A percentile compares a stretch with the other conserved stretches of the same genome.
phyloP scores from a whole-genome alignment of 441 rosid genomes.

The Erodium chrysanthum region DNA sequence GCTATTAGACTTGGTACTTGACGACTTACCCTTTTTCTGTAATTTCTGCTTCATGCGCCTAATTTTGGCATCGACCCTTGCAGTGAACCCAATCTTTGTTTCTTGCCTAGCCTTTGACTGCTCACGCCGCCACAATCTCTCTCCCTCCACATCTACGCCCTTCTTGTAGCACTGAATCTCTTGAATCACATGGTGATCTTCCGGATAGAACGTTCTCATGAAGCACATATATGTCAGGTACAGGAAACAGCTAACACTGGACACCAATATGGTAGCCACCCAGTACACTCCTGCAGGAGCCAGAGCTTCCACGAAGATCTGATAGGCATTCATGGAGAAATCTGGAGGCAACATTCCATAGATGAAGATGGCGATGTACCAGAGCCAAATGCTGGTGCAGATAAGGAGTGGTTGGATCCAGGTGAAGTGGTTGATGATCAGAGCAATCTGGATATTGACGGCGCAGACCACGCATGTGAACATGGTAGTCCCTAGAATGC shows the following conservation, averaged over 20 bases:
- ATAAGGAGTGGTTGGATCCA: slow-evolving; percentile 93
- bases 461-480: slow-evolving; percentile 91
- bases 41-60: slow-evolving; percentile 1
- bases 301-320: slow-evolving; percentile 68
- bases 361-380: slow-evolving; percentile 77
- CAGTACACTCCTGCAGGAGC: slow-evolving; percentile 84
- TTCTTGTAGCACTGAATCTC: slow-evolving; percentile 83
- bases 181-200: slow-evolving; percentile 98
- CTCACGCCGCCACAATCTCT: slow-evolving; percentile 80
- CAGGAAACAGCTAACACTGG: slow-evolving; percentile 57
- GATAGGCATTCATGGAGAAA: slow-evolving; percentile 57
- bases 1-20: background rate
- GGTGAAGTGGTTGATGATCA: slow-evolving; percentile 91
- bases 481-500: slow-evolving; percentile 77
- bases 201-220: slow-evolving; percentile 71
- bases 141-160: slow-evolving; percentile 51
- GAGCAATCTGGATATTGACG: slow-evolving; percentile 88
- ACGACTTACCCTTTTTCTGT: background rate
- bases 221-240: slow-evolving; percentile 69
- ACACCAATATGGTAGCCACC: slow-evolving; percentile 59
- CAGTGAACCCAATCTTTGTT: slow-evolving; percentile 54
- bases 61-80: slow-evolving; percentile 84
- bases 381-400: slow-evolving; percentile 79
- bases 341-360: slow-evolving; percentile 74
- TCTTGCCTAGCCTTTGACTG: slow-evolving; percentile 74